Conservation (phyloP, 73 alveolate genomes). For the Paramecium biaurelia region DNA sequence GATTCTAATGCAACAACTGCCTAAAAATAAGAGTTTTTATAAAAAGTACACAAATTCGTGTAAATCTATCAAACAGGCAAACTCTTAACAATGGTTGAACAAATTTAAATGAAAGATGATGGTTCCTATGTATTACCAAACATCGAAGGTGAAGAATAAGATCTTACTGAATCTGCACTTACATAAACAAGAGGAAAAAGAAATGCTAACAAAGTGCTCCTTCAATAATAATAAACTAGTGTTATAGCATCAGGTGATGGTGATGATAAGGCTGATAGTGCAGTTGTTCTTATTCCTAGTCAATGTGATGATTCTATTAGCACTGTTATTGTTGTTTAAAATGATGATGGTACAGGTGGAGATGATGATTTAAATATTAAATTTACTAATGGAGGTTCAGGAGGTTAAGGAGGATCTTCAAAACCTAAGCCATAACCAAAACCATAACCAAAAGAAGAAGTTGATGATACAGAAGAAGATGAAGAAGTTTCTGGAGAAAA, state of each 20-base stretch:
- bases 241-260: not conserved
- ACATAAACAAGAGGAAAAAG: not conserved
- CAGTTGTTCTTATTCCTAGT: slow-evolving; percentile 45
- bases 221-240: not conserved
- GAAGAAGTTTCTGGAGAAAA: not conserved
- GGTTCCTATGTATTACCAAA: slow-evolving; percentile 11
- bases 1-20: not conserved
- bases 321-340: slow-evolving; percentile 42
- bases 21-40: not conserved
- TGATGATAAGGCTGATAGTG: slow-evolving; percentile 22
- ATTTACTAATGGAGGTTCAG: slow-evolving; percentile 10
- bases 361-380: slow-evolving; percentile 35
- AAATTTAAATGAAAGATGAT: not conserved
- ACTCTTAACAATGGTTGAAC: slow-evolving; percentile 1
- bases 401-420: not conserved
- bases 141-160: slow-evolving; percentile 1
- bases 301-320: slow-evolving; percentile 6
- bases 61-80: slow-evolving; percentile 45
- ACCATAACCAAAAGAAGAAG: not conserved
- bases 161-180: slow-evolving; percentile 9
- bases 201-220: not conserved
- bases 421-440: slow-evolving; percentile 5
- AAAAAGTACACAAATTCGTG: not conserved
- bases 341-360: slow-evolving; percentile 35
- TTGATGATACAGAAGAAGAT: not conserved